phyloP scores from a whole-genome alignment of 106 monocot genomes.

The Allium fistulosum region DNA sequence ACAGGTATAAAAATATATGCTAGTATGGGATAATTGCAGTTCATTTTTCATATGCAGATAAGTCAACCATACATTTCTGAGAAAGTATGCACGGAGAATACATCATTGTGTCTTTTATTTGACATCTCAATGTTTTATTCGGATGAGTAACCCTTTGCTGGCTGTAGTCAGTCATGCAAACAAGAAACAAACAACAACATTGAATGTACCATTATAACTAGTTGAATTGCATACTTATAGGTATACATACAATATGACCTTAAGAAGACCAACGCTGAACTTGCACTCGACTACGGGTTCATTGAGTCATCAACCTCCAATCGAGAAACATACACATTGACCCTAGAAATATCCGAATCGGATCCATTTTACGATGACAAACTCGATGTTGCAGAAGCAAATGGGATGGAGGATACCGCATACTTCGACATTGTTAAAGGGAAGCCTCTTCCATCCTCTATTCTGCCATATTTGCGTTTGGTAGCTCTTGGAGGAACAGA shows the following conservation, averaged over 20 bases:
- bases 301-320: slow-evolving; percentile 46
- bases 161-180: too few species aligned
- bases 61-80: too few species aligned
- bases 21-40: too few species aligned
- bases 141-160: too few species aligned
- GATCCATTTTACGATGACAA: slow-evolving; percentile 93
- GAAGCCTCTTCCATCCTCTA: slow-evolving; percentile 40
- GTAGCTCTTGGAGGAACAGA: slow-evolving; percentile 83
- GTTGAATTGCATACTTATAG: slow-evolving; percentile 19
- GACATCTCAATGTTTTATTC: too few species aligned
- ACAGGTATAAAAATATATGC: slow-evolving; percentile 38
- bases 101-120: too few species aligned
- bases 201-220: background rate
- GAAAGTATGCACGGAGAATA: too few species aligned
- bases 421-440: slow-evolving; percentile 82
- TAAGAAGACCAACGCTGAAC: slow-evolving; percentile 80
- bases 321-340: slow-evolving; percentile 69
- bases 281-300: slow-evolving; percentile 92
- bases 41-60: too few species aligned
- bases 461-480: slow-evolving; percentile 82
- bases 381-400: slow-evolving; percentile 76
- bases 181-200: too few species aligned
- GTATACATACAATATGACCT: slow-evolving; percentile 85
- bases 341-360: slow-evolving; percentile 74
- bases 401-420: slow-evolving; percentile 61